Conservation (phyloP, 352 stramenopile genomes). For the Globisporangium okanoganense region DNA sequence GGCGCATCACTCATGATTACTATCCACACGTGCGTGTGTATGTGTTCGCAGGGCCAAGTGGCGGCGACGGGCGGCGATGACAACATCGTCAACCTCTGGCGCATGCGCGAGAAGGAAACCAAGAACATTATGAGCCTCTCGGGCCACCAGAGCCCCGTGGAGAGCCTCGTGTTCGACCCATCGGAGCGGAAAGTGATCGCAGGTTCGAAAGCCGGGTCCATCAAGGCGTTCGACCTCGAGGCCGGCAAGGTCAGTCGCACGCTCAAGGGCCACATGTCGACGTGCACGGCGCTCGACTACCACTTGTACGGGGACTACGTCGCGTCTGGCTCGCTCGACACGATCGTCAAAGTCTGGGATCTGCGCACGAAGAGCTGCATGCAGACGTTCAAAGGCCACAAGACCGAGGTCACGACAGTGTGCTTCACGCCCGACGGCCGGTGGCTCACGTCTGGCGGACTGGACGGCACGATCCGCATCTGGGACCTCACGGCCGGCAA, state of each 20-base stretch:
- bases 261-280: slow-evolving; percentile 84
- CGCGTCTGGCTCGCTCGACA: slow-evolving; percentile 75
- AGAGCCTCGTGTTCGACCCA: slow-evolving; percentile 81
- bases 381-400: slow-evolving; percentile 84
- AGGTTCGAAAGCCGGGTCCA: slow-evolving; percentile 73
- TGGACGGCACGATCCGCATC: slow-evolving; percentile 76
- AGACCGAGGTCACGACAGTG: slow-evolving; percentile 69
- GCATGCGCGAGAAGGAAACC: slow-evolving; percentile 81
- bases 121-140: slow-evolving; percentile 87
- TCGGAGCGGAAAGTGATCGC: slow-evolving; percentile 73
- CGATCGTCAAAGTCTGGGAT: slow-evolving; percentile 87
- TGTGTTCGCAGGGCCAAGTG: slow-evolving; percentile 59
- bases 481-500: slow-evolving; percentile 83
- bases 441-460: slow-evolving; percentile 75
- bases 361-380: slow-evolving; percentile 83
- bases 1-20: not conserved
- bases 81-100: slow-evolving; percentile 81
- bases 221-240: slow-evolving; percentile 84
- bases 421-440: slow-evolving; percentile 79
- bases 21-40: not conserved
- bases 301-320: slow-evolving; percentile 87
- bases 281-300: slow-evolving; percentile 76
- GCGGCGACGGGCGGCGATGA: slow-evolving; percentile 74
- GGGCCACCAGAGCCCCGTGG: slow-evolving; percentile 68
- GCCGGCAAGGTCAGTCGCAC: slow-evolving; percentile 73